Evolutionary conservation across 257 asterid genomes (phyloP).

Genomic region (Petunia axillaris): DNA sequence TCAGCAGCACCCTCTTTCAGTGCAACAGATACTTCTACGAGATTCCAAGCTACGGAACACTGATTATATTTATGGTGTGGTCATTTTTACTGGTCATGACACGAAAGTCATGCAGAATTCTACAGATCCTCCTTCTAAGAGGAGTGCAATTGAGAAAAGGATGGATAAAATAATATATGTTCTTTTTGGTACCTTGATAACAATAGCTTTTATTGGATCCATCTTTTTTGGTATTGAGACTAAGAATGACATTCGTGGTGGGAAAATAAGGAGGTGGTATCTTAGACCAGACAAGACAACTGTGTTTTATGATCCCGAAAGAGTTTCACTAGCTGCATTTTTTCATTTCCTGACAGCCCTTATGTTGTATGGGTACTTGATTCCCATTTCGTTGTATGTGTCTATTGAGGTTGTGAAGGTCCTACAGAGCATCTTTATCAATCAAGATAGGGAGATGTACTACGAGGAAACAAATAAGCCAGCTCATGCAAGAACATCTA

Average conservation of each 20-base stretch:
- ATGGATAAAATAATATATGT: conserved; percentile 88
- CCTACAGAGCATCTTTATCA: conserved; percentile 76
- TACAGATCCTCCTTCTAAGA: conserved; percentile 91
- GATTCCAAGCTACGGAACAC: conserved; percentile 88
- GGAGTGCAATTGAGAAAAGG: conserved; percentile 84
- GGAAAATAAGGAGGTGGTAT: conserved; percentile 80
- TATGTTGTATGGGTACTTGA: conserved; percentile 87
- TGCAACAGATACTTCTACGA: conserved; percentile 81
- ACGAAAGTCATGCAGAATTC: conserved; percentile 96
- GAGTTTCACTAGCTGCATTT: conserved; percentile 65
- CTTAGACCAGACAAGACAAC: conserved; percentile 69
- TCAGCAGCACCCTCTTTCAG: conserved; percentile 67
- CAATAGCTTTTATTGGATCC: conserved; percentile 75
- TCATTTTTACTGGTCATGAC: conserved; percentile 89
- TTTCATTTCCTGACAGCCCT: conserved; percentile 92
- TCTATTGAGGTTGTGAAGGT: conserved; percentile 97
- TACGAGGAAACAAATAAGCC: conserved; percentile 77
- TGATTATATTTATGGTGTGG: conserved; percentile 76
- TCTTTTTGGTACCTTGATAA: conserved; percentile 69
- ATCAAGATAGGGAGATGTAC: conserved; percentile 87
- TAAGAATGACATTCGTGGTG: conserved; percentile 50
- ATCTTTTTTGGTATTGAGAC: conserved; percentile 82
- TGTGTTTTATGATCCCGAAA: conserved; percentile 59
- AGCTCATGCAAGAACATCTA: conserved; percentile 92
- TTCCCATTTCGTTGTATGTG: conserved; percentile 94